A percentile compares a stretch with the other conserved stretches of the same genome.
Evolutionary conservation across 164 flowering plant genomes (phyloP).

Genomic region (Houttuynia cordata): DNA sequence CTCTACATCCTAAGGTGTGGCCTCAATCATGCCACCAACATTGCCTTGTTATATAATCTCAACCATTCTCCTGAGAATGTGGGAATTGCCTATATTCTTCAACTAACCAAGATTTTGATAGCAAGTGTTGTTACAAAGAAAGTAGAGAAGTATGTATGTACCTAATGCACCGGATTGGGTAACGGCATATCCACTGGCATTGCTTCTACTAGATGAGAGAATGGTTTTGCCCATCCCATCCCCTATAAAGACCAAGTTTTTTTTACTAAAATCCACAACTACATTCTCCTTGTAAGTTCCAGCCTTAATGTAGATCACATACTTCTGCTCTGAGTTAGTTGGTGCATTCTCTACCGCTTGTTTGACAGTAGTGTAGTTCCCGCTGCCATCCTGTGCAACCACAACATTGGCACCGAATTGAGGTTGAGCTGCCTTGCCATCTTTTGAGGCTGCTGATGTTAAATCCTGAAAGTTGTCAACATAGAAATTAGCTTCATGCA

Average conservation of each 20-base stretch:
- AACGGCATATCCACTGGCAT: neutral
- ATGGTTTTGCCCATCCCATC: slow-evolving; percentile 15
- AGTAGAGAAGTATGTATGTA: neutral
- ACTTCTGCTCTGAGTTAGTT: slow-evolving; percentile 1
- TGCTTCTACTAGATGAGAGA: slow-evolving; percentile 7
- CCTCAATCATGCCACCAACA: no score
- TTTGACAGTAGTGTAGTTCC: slow-evolving; percentile 9
- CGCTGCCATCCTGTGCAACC: slow-evolving; percentile 20
- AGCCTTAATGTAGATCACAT: slow-evolving; percentile 12
- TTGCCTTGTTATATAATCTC: no score
- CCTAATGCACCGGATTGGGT: neutral
- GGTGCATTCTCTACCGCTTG: slow-evolving; percentile 14
- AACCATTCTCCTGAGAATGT: no score
- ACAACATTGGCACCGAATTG: neutral
- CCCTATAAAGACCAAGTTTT: slow-evolving; percentile 17
- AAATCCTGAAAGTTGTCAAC: no score
- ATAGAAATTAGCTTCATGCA: no score
- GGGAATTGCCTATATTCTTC: no score
- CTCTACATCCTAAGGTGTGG: no score
- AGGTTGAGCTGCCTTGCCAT: neutral
- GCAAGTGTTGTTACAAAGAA: neutral
- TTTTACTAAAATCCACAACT: neutral
- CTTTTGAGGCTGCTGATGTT: no score
- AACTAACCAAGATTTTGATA: no score
- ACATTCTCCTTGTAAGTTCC: slow-evolving; percentile 11